Conservation (phyloP, 2,329 filamentous ascomycete genomes). For the Cladosporium austrohemisphaericum region DNA sequence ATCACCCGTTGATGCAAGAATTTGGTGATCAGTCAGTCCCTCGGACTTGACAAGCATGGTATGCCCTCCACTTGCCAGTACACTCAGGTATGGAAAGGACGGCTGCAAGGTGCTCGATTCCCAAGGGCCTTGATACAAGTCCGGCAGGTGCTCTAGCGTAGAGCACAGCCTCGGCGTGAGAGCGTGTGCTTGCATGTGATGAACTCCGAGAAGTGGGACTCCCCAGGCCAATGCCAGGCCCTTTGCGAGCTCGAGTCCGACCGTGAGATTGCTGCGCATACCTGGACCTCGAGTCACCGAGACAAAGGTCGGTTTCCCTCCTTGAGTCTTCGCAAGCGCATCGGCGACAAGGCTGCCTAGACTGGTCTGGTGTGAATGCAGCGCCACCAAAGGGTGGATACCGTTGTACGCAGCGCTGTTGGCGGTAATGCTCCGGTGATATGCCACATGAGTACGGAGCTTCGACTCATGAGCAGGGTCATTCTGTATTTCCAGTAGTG, state of each 20-base stretch:
- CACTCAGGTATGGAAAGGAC: constrained; percentile 76
- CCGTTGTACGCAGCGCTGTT: constrained; percentile 72
- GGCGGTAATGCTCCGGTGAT: constrained; percentile 76
- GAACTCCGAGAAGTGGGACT: constrained; percentile 76
- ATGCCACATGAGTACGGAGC: constrained; percentile 45
- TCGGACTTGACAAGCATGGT: constrained; percentile 77
- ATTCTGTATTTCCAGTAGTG: constrained; percentile 60
- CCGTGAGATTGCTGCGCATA: constrained; percentile 73
- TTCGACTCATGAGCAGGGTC: not conserved
- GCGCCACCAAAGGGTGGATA: constrained; percentile 73
- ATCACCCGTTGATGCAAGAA: constrained; percentile 71
- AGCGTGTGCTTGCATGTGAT: constrained; percentile 97
- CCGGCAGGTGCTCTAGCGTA: constrained; percentile 1
- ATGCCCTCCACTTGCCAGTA: constrained; percentile 90
- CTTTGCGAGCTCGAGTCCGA: constrained; percentile 80
- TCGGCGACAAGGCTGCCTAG: constrained; percentile 61
- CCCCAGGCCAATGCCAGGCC: constrained; percentile 80
- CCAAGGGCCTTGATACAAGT: constrained; percentile 3
- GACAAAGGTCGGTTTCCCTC: constrained; percentile 69
- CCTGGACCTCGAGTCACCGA: constrained; percentile 86
- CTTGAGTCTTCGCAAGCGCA: constrained; percentile 2
- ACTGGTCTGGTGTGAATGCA: constrained; percentile 69
- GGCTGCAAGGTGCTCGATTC: constrained; percentile 38
- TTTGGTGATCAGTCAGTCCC: constrained; percentile 63
- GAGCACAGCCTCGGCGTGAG: constrained; percentile 71